Percentiles rank a stretch among this genome's conserved stretches.
Conservation (phyloP, 2,329 filamentous ascomycete genomes). For the Fusarium miscanthi region DNA sequence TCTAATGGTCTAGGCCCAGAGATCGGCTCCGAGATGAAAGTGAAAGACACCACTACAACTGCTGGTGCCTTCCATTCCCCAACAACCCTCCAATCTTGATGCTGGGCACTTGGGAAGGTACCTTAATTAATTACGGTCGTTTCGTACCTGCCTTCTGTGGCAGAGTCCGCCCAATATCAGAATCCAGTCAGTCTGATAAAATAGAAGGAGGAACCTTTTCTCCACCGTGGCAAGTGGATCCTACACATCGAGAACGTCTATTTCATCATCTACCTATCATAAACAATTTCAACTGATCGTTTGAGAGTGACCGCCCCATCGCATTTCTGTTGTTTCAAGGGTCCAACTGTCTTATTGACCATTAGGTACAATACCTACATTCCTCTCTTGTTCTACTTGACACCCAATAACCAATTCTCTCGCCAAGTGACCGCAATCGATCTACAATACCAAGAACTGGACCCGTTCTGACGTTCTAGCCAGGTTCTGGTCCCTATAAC, state of each 20-base stretch:
- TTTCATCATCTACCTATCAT: background rate
- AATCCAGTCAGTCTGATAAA: background rate
- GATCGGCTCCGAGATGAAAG: slow-evolving; percentile 14
- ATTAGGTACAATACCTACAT: background rate
- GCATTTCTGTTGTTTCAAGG: background rate
- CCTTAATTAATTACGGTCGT: background rate
- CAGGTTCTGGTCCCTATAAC: slow-evolving; percentile 17
- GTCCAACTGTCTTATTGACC: background rate
- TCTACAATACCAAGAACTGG: slow-evolving; percentile 23
- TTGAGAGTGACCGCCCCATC: background rate
- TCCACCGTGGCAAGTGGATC: slow-evolving; percentile 8
- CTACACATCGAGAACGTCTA: background rate
- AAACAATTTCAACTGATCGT: background rate
- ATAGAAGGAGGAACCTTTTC: background rate
- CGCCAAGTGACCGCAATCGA: background rate
- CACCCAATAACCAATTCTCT: background rate
- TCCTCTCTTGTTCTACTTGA: background rate
- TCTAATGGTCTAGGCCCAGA: slow-evolving; percentile 13
- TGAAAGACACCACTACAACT: slow-evolving; percentile 1
- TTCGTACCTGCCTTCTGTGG: slow-evolving; percentile 31
- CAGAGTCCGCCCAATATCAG: slow-evolving; percentile 2
- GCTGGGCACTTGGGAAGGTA: background rate
- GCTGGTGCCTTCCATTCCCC: background rate
- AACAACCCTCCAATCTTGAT: slow-evolving; percentile 11
- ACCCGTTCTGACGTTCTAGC: slow-evolving; percentile 23